Percentiles rank a stretch among this genome's conserved stretches.
These are phyloP conservation scores for Drechslerella dactyloides DNA, from an alignment of 2,329 filamentous ascomycete species.

Conservation along the genomic window DNA sequence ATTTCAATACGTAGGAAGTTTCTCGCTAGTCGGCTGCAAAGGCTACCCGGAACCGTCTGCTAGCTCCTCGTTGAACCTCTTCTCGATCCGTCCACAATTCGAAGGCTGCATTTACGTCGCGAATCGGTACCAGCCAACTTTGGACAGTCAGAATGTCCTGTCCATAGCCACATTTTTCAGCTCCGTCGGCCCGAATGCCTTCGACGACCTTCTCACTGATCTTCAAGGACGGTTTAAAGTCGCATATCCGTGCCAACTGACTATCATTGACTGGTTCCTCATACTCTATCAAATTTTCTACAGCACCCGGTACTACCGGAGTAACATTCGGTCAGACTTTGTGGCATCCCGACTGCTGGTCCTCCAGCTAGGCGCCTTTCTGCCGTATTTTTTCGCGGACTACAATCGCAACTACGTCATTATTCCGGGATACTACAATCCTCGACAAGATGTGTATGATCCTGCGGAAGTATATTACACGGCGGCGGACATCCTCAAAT, in stretches of 20 bases:
- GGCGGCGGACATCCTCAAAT: not conserved
- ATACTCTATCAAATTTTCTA: conserved; percentile 1
- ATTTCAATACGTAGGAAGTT: not conserved
- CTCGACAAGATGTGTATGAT: not conserved
- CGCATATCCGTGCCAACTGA: conserved; percentile 4
- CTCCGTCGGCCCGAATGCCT: conserved; percentile 1
- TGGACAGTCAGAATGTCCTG: not conserved
- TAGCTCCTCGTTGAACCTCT: not conserved
- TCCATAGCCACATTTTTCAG: not conserved
- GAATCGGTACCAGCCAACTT: not conserved
- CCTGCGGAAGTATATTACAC: conserved; percentile 3
- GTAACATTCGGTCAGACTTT: not conserved
- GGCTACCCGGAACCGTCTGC: conserved; percentile 12
- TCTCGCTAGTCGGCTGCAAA: conserved; percentile 11
- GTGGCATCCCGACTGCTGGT: not conserved
- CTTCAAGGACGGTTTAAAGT: not conserved
- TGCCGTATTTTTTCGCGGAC: conserved; percentile 10
- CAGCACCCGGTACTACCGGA: not conserved
- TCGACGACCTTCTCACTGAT: not conserved
- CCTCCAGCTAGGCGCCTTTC: conserved; percentile 2
- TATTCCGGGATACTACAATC: conserved; percentile 6
- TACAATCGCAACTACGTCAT: not conserved
- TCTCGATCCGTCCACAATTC: conserved; percentile 4
- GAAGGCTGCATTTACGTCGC: not conserved
- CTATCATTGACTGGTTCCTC: not conserved